These are phyloP conservation scores for Lobosporangium transversale DNA, from an alignment of 192 early-diverging fungal genomes.

Conservation along the genomic window DNA sequence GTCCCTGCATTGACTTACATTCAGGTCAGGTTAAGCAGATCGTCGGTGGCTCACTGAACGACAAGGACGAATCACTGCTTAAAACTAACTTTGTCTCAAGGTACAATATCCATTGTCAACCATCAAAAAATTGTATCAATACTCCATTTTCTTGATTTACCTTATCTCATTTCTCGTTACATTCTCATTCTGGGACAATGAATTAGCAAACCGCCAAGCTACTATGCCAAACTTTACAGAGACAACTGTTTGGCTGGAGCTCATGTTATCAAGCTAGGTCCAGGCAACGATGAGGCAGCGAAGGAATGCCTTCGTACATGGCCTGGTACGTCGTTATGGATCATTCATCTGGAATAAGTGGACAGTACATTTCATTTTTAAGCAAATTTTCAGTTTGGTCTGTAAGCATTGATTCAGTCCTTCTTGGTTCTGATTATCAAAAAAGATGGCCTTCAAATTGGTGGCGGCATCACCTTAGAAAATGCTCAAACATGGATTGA, in stretches of 20 bases:
- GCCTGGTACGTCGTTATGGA: conserved; percentile 73
- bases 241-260: conserved; percentile 78
- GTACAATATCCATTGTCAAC: conserved; percentile 34
- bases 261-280: conserved; percentile 96
- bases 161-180: conserved; percentile 1
- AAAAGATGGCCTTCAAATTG: conserved; percentile 82
- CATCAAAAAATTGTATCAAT: no score
- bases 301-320: conserved; percentile 83
- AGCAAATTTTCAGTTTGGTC: no score
- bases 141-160: no score
- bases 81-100: conserved; percentile 94
- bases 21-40: conserved; percentile 98
- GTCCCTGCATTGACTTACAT: conserved; percentile 99
- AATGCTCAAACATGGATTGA: conserved; percentile 92
- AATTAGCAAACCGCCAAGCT: conserved; percentile 74
- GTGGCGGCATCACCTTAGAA: conserved; percentile 90
- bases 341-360: no score
- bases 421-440: neutral
- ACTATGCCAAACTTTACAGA: conserved; percentile 88
- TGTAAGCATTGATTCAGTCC: neutral
- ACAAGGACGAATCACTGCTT: conserved; percentile 65
- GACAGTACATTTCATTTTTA: no score
- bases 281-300: conserved; percentile 87
- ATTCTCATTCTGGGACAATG: conserved; percentile 3
- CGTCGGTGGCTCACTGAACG: conserved; percentile 91